These are phyloP conservation scores for Avena insularis DNA, from an alignment of 176 grass and related monocot species.

Conservation along the genomic window DNA sequence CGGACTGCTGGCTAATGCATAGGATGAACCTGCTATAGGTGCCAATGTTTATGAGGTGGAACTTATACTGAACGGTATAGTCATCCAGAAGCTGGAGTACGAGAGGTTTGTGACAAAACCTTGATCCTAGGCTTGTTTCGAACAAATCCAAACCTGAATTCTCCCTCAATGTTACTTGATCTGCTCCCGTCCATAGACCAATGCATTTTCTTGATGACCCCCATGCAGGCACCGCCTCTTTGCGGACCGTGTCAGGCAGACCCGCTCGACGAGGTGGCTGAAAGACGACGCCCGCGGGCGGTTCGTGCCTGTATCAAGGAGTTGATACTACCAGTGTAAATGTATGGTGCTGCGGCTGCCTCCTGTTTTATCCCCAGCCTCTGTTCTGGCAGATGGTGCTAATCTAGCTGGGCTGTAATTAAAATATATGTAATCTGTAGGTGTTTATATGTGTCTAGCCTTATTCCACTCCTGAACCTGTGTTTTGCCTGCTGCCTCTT, in stretches of 20 bases:
- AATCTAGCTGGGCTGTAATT: not conserved
- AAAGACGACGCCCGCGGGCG: constrained; percentile 22
- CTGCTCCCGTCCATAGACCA: not conserved
- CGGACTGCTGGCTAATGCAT: constrained; percentile 25
- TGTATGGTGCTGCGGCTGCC: not conserved
- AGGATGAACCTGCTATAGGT: constrained; percentile 50
- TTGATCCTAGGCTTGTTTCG: not conserved
- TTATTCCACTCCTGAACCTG: not conserved
- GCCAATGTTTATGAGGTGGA: constrained; percentile 59
- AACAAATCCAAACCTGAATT: not conserved
- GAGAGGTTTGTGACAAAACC: constrained; percentile 58
- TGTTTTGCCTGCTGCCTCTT: not conserved
- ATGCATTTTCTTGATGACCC: not conserved
- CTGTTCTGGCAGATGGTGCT: not conserved
- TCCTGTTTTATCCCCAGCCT: not conserved
- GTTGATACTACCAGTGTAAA: constrained; percentile 24
- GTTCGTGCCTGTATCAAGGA: constrained; percentile 52
- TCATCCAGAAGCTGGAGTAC: constrained; percentile 83
- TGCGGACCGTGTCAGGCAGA: constrained; percentile 48
- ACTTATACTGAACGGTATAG: constrained; percentile 73
- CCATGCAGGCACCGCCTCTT: constrained; percentile 55
- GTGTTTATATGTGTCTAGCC: constrained; percentile 15
- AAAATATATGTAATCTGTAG: not conserved
- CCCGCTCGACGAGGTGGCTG: constrained; percentile 60
- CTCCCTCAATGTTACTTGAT: not conserved